A percentile compares a stretch with the other conserved stretches of the same genome.
Conservation (phyloP, 2,329 filamentous ascomycete genomes). For the Pleochaeta shiraiana region DNA sequence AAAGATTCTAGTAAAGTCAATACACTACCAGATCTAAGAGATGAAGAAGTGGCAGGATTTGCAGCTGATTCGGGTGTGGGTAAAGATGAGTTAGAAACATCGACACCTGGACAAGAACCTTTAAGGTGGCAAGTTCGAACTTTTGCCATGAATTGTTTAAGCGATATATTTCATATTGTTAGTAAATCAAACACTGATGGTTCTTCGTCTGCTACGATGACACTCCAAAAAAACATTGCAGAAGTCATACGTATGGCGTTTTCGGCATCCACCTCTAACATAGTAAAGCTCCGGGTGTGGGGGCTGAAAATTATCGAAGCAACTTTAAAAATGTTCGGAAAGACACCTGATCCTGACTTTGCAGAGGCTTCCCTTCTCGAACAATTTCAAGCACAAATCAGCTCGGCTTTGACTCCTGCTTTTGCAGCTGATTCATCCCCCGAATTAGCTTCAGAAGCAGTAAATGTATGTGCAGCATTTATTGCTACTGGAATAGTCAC, state of each 20-base stretch:
- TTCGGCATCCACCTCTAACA: conserved; percentile 84
- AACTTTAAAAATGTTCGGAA: conserved; percentile 87
- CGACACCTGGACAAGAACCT: conserved; percentile 53
- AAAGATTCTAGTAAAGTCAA: conserved; percentile 25
- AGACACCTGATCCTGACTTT: conserved; percentile 89
- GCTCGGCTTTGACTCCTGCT: conserved; percentile 84
- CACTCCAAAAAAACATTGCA: conserved; percentile 62
- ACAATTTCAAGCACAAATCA: conserved; percentile 97
- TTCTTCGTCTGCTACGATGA: conserved; percentile 54
- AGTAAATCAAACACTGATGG: conserved; percentile 65
- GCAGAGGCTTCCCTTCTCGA: conserved; percentile 91
- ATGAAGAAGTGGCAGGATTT: conserved; percentile 94
- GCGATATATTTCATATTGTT: conserved; percentile 59
- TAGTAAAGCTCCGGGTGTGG: conserved; percentile 74
- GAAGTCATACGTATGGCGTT: conserved; percentile 96
- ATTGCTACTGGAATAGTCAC: conserved; percentile 95
- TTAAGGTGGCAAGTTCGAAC: conserved; percentile 89
- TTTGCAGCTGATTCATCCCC: conserved; percentile 93
- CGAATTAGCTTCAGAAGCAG: conserved; percentile 83
- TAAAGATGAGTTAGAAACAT: conserved; percentile 30
- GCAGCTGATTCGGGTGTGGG: conserved; percentile 43
- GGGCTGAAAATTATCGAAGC: conserved; percentile 88
- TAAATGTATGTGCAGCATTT: conserved; percentile 96
- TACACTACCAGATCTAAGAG: conserved; percentile 56
- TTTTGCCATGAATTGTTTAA: conserved; percentile 78